A percentile compares a stretch with the other conserved stretches of the same genome.
These are phyloP conservation scores for Termitomyces sp. DNA, from an alignment of 1,284 basidiomycete genomes.

Conservation along the genomic window DNA sequence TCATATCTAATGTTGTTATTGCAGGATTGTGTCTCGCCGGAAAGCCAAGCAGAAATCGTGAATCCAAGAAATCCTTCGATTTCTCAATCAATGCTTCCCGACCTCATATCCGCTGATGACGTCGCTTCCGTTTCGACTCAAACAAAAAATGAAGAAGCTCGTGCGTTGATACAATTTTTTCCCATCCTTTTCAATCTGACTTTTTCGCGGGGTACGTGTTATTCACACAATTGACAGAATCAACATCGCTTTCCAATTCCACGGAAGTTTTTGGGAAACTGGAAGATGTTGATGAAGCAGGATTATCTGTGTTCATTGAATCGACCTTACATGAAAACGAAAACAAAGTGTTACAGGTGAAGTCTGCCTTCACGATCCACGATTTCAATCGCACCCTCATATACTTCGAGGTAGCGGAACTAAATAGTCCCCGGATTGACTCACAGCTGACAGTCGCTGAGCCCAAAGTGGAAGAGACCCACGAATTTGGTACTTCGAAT, in stretches of 20 bases:
- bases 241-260: background rate
- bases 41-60: background rate
- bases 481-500: background rate
- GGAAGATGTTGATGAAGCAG: background rate
- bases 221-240: background rate
- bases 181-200: too few relatives aligned
- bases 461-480: background rate
- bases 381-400: background rate
- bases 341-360: background rate
- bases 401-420: background rate
- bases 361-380: background rate
- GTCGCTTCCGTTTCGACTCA: background rate
- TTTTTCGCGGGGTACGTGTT: background rate
- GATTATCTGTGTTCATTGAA: background rate
- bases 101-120: background rate
- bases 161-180: background rate
- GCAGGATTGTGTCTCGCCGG: background rate
- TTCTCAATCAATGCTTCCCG: background rate
- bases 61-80: background rate
- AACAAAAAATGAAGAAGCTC: background rate
- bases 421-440: background rate
- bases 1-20: background rate
- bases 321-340: background rate
- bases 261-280: background rate
- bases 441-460: background rate